Evolutionary conservation across 768 basidiomycete genomes (phyloP), one percentile per base, ranked within the genome.

Genomic region (Floccularia luteovirens): DNA sequence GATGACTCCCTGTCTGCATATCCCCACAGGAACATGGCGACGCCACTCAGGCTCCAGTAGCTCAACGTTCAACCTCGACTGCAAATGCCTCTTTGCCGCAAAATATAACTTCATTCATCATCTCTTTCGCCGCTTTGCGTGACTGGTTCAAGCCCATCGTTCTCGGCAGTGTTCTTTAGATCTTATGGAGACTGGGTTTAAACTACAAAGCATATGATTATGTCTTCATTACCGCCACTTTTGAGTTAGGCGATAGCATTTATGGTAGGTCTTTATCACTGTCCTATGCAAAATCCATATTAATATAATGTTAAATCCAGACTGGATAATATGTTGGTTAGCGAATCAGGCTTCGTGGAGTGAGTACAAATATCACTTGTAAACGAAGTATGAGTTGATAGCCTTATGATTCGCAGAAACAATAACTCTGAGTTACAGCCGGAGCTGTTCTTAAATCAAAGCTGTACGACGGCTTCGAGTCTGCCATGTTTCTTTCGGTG

Each of bases 291-390:
- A 14, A 28, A 41, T 36, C 24, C 8, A 21, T 23, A 39, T 34
- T 47, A 24, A 31, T 21, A 30, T 27, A 2, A 23, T 23, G 22
- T 22, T 35, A 27, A 27, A 21, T 42, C 25, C 27, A 84, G 81
- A 70, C 27, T 86, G 83, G 84, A 66, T 86, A 50, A 70, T 82
- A 69, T 58, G 68, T 28, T 86, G 83, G 82, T 56, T 86, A 0
- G 75, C 79, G 3, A 66, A 67, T 37, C 75, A 77, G 30, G 69
- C 76, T 14, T 61, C 70, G n/a, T 84, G 78, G 78, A 59, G 69
- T 72, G 45, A 49, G 75, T 59, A 34, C 13, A 30, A 10, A 30
- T 34, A 34, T 10, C 16, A 12, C 7, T 10, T 34, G 13, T 17
- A n/a, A 10, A 20, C 21, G 20, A 8, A 8, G 10, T 7, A 4